Evolutionary conservation across 805 yeast genomes (phyloP).

Genomic region (Yarrowia divulgata): DNA sequence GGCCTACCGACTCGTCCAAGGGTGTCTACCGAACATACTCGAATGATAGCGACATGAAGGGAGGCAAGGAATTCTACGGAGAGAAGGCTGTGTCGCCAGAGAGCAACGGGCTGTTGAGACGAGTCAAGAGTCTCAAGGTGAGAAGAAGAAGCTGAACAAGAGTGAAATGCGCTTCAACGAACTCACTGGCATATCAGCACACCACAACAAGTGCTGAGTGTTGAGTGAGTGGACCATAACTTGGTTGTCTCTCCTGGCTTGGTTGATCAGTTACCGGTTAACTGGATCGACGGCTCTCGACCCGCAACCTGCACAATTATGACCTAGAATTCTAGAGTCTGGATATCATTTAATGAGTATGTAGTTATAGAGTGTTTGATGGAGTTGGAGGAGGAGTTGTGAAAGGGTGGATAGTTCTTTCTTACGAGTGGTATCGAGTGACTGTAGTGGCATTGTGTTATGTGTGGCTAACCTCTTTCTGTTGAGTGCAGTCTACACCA

Average conservation of each 20-base stretch:
- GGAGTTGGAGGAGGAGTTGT: neutral
- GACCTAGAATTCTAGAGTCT: conserved; percentile 21
- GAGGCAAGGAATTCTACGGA: conserved; percentile 41
- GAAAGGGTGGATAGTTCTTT: no score
- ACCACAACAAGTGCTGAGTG: neutral
- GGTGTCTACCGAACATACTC: conserved; percentile 39
- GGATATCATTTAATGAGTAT: conserved; percentile 23
- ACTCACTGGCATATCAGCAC: neutral
- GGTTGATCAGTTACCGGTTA: conserved; percentile 2
- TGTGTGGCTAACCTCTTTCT: no score
- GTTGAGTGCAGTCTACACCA: no score
- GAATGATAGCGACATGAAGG: conserved; percentile 38
- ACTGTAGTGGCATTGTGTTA: no score
- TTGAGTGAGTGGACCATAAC: neutral
- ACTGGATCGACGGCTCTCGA: neutral
- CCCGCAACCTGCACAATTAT: conserved; percentile 6
- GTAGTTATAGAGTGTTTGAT: conserved; percentile 24
- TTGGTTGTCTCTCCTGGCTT: conserved; percentile 2
- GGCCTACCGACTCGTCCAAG: conserved; percentile 41
- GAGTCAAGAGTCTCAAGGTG: conserved; percentile 90
- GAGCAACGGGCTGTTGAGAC: conserved; percentile 62
- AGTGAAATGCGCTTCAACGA: neutral
- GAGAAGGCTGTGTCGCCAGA: conserved; percentile 30
- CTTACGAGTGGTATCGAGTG: no score
- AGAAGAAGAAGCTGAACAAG: conserved; percentile 8